Evolutionary conservation across 768 basidiomycete genomes (phyloP).

Genomic region (Ephemerocybe angulata): DNA sequence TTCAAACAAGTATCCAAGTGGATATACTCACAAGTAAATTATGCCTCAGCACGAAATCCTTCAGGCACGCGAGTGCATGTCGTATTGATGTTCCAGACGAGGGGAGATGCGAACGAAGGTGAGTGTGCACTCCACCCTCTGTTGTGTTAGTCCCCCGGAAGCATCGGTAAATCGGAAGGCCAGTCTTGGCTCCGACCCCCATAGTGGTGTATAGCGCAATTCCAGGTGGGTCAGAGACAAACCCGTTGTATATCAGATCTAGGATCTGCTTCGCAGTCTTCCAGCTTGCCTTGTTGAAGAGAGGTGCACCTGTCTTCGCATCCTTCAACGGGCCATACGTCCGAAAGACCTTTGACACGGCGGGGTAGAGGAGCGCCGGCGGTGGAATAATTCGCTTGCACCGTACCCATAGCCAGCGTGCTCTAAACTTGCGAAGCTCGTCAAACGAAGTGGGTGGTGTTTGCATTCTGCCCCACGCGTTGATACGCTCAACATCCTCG

Average conservation of each 20-base stretch:
- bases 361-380: constrained; percentile 22
- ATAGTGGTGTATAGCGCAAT: constrained; percentile 18
- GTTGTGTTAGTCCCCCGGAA: constrained; percentile 28
- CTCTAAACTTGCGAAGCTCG: neutral
- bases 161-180: constrained; percentile 24
- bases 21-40: constrained; percentile 24
- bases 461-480: neutral
- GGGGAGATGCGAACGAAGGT: constrained; percentile 19
- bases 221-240: constrained; percentile 30
- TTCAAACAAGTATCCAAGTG: neutral
- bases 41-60: constrained; percentile 23
- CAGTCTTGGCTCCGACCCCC: constrained; percentile 17
- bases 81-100: constrained; percentile 20
- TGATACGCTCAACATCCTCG: neutral
- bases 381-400: constrained; percentile 30
- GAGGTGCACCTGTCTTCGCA: constrained; percentile 20
- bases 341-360: constrained; percentile 24
- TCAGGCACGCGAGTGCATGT: constrained; percentile 18
- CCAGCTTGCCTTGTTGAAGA: constrained; percentile 31
- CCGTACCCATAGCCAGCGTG: constrained; percentile 8
- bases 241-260: constrained; percentile 21
- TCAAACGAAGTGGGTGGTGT: neutral
- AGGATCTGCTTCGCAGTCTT: constrained; percentile 26
- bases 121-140: constrained; percentile 35
- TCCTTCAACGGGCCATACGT: constrained; percentile 34